Base-by-base conservation (phyloP, 179 eudicot species). In the Actinidia arguta region DNA sequence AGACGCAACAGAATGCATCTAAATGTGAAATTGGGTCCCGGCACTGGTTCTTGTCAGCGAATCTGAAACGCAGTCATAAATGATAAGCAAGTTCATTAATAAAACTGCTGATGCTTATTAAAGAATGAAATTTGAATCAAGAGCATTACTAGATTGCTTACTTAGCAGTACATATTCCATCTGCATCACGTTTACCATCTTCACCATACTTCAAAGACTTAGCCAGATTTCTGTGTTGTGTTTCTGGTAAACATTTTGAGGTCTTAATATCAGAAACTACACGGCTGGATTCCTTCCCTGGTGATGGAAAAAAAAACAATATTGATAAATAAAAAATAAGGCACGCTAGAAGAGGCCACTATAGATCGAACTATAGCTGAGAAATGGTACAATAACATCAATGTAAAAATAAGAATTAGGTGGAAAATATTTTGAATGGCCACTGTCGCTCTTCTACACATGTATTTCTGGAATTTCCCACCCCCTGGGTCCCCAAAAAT, bases 1-100 rank as follows among this genome's bases (percentile, higher is more conserved):
- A 91, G 84, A 90, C 91, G 68, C 93, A 89, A 78, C 92, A 90
- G 79, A 78, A 83, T 79, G 86, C 85, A 82, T 81, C 90, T 64
- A 78, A 42, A 39, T 79, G 81, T 42, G 67, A 73, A 31, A 69
- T 63, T 66, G 74, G 62, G 78, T 85, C 75, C 36, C 56, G 82
- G 84, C 76, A 52, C 58, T 48, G 78, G 56, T 78, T 78, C 73
- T 58, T 79, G 73, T 75, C 78, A 51, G 42, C 50, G 25, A 73
- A 88, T 79, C 92, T 90, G 80, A 78, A 86, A 18, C 56, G 69
- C 48, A 80, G 39, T 67, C 74, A 47, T 63, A 7, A 67, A 66
- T 22, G 17, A 42, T 67, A 51, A 62, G 6, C 75, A 66, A 42
- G 46, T 63, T 62, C 50, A 25, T 56, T 12, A 20, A 39, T 58